Conservation (phyloP, 169 alveolate species). For the Cryptosporidium xiaoi region DNA sequence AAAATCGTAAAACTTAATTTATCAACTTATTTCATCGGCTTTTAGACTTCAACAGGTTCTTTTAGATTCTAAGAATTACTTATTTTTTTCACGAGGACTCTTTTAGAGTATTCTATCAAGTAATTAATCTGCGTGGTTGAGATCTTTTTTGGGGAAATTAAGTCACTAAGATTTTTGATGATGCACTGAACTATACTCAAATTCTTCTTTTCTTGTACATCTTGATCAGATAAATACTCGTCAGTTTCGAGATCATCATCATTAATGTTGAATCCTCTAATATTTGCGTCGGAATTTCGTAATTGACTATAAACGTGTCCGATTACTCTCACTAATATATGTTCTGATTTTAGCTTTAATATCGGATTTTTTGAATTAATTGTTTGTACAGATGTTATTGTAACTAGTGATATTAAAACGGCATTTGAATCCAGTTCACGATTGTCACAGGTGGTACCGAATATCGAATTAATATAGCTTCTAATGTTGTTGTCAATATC, state of each 20-base stretch:
- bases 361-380: slow-evolving; percentile 23
- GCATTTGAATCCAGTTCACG: not conserved
- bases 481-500: slow-evolving; percentile 1
- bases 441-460: too few species aligned
- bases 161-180: too few species aligned
- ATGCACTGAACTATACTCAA: too few species aligned
- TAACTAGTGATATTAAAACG: slow-evolving; percentile 6
- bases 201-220: too few species aligned
- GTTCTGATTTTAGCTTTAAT: slow-evolving; percentile 52
- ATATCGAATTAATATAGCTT: not conserved
- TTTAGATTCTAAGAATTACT: not conserved
- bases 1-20: too few species aligned
- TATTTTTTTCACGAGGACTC: not conserved
- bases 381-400: slow-evolving; percentile 43
- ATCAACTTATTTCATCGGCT: too few species aligned
- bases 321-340: not conserved
- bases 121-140: too few species aligned
- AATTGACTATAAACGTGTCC: too few species aligned
- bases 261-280: not conserved
- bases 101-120: too few species aligned
- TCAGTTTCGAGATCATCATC: not conserved
- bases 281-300: not conserved
- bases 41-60: too few species aligned
- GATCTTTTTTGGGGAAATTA: too few species aligned
- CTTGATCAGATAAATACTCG: not conserved